phyloP scores from a whole-genome alignment of 1,284 basidiomycete genomes.

The Prillingera fragicola region DNA sequence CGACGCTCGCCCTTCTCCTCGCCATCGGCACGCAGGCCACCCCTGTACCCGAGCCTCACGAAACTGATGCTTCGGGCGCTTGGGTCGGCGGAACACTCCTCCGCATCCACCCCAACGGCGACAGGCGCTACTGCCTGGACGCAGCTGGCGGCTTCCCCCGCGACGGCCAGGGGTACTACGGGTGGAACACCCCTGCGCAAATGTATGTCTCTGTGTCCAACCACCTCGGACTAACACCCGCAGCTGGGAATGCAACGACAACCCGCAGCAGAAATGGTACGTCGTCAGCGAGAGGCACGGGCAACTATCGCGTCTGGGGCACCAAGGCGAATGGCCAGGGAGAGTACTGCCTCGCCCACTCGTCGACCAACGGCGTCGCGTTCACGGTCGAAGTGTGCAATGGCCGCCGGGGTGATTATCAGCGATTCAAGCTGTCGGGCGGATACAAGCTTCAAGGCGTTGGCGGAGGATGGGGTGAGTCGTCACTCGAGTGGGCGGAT shows the following conservation, averaged over 20 bases:
- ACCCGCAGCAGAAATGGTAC: too few relatives aligned
- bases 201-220: too few relatives aligned
- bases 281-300: too few relatives aligned
- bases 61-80: neutral
- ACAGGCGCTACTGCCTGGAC: slow-evolving; percentile 4
- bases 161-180: too few relatives aligned
- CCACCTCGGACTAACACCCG: too few relatives aligned
- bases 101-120: slow-evolving; percentile 8
- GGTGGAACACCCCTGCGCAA: neutral
- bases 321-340: too few relatives aligned
- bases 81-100: neutral
- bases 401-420: slow-evolving; percentile 4
- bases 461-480: slow-evolving; percentile 2
- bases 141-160: too few relatives aligned
- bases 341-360: too few relatives aligned
- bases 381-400: slow-evolving; percentile 7
- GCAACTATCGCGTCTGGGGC: too few relatives aligned
- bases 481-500: neutral
- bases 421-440: neutral
- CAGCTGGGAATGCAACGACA: too few relatives aligned
- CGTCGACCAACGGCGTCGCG: neutral
- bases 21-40: neutral
- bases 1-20: too few relatives aligned
- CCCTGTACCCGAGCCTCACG: too few relatives aligned
- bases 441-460: slow-evolving; percentile 5